phyloP scores from a whole-genome alignment of 2,329 filamentous ascomycete species.

The Uncinocarpus reesii region DNA sequence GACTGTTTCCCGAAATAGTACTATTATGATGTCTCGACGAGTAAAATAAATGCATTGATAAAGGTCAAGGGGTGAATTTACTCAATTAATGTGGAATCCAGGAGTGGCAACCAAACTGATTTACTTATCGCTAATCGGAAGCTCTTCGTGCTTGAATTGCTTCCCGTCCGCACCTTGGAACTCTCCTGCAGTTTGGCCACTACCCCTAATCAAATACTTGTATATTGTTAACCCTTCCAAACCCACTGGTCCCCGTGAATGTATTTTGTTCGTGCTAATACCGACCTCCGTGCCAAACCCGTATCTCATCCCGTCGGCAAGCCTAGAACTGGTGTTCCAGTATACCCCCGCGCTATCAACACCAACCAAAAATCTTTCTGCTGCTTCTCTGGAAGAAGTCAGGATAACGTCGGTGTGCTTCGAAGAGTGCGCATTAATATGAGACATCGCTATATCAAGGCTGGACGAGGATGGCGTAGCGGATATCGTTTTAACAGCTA shows the following conservation, averaged over 20 bases:
- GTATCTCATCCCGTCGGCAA: slow-evolving; percentile 93
- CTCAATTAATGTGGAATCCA: not conserved
- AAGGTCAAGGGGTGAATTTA: not conserved
- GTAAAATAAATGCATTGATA: not conserved
- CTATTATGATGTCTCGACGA: not conserved
- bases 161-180: slow-evolving; percentile 42
- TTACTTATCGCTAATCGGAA: slow-evolving; percentile 23
- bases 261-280: slow-evolving; percentile 98
- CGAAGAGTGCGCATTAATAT: slow-evolving; percentile 87
- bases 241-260: slow-evolving; percentile 84
- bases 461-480: slow-evolving; percentile 24
- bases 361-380: slow-evolving; percentile 71
- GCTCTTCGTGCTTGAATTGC: slow-evolving; percentile 46
- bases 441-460: slow-evolving; percentile 62
- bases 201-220: slow-evolving; percentile 82
- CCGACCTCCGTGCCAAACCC: slow-evolving; percentile 97
- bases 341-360: slow-evolving; percentile 89
- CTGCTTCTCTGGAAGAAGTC: slow-evolving; percentile 56
- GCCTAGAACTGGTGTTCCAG: slow-evolving; percentile 91
- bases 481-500: slow-evolving; percentile 72
- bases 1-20: not conserved
- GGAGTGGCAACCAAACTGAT: not conserved
- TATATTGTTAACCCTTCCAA: slow-evolving; percentile 93
- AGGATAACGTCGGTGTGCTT: slow-evolving; percentile 91
- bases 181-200: slow-evolving; percentile 67